Conservation (phyloP, 768 basidiomycete species). For the Amanita rubescens region DNA sequence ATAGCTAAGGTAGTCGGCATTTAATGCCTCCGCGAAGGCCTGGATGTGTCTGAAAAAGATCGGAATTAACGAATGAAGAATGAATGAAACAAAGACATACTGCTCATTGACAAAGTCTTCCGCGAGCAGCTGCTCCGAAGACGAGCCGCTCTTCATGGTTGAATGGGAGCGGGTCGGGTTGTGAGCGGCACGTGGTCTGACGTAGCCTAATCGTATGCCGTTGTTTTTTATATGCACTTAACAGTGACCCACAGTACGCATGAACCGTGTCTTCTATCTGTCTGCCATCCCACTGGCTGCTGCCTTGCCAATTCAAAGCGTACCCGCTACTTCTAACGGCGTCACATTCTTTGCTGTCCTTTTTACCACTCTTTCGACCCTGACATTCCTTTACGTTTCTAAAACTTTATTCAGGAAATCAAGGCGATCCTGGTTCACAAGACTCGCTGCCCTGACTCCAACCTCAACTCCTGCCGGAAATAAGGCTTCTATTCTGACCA, state of each 20-base stretch:
- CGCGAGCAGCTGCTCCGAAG: conserved; percentile 30
- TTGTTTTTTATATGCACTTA: no score
- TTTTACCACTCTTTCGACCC: conserved; percentile 16
- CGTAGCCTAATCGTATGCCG: neutral
- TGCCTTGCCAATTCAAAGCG: conserved; percentile 13
- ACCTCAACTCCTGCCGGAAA: conserved; percentile 5
- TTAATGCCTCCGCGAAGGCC: conserved; percentile 72
- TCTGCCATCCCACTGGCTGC: neutral
- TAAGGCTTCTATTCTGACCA: conserved; percentile 10
- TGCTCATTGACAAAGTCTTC: conserved; percentile 63
- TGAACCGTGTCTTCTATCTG: neutral
- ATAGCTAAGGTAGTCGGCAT: conserved; percentile 45
- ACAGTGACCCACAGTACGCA: no score
- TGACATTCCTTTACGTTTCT: conserved; percentile 19
- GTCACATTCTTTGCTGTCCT: conserved; percentile 23
- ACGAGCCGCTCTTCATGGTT: neutral
- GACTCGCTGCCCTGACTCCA: conserved; percentile 10
- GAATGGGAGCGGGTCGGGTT: neutral
- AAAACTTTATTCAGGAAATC: conserved; percentile 23
- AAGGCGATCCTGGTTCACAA: conserved; percentile 25
- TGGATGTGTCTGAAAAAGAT: conserved; percentile 42
- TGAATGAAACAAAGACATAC: conserved; percentile 34
- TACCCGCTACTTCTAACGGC: conserved; percentile 34
- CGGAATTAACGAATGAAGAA: neutral
- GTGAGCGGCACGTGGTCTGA: conserved; percentile 2